Evolutionary conservation across 306 rosid genomes (phyloP).

Genomic region (Quercus suber): DNA sequence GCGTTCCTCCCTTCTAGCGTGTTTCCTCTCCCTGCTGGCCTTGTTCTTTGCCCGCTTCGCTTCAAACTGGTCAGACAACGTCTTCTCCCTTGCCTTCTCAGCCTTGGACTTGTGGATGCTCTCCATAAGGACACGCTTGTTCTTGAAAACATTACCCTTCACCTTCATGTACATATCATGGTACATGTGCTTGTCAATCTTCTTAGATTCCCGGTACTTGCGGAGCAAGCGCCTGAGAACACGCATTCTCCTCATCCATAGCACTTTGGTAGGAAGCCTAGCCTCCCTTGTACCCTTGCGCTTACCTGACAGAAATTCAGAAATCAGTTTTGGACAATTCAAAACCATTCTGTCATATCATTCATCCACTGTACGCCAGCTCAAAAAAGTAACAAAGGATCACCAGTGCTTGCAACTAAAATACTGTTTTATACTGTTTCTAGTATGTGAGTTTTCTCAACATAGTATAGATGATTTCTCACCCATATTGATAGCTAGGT

Average conservation of each 20-base stretch:
- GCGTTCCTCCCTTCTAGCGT: slow-evolving; percentile 91
- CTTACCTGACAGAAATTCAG: slow-evolving; percentile 51
- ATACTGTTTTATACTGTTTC: not conserved
- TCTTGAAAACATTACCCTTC: slow-evolving; percentile 96
- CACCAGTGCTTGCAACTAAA: not conserved
- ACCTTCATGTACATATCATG: slow-evolving; percentile 99
- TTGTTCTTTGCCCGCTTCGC: slow-evolving; percentile 96
- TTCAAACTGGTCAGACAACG: slow-evolving; percentile 89
- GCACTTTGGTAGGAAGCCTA: slow-evolving; percentile 86
- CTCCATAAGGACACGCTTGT: slow-evolving; percentile 94
- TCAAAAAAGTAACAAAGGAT: not conserved
- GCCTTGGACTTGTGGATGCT: slow-evolving; percentile 97
- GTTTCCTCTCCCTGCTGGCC: slow-evolving; percentile 89
- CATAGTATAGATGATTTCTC: not conserved
- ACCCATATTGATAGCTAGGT: not conserved
- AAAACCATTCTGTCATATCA: not conserved
- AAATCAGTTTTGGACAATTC: not conserved
- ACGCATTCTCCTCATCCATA: slow-evolving; percentile 99
- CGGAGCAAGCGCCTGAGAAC: slow-evolving; percentile 94
- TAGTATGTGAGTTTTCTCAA: not conserved
- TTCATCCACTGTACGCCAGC: too few relatives aligned
- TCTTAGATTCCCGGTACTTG: slow-evolving; percentile 86
- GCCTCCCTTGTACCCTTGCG: slow-evolving; percentile 98
- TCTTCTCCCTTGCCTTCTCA: slow-evolving; percentile 97
- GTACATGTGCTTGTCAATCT: slow-evolving; percentile 96